Evolutionary conservation across 306 rosid species (phyloP), one percentile per base, ranked within the genome.

Genomic region (Cucumis sativus): DNA sequence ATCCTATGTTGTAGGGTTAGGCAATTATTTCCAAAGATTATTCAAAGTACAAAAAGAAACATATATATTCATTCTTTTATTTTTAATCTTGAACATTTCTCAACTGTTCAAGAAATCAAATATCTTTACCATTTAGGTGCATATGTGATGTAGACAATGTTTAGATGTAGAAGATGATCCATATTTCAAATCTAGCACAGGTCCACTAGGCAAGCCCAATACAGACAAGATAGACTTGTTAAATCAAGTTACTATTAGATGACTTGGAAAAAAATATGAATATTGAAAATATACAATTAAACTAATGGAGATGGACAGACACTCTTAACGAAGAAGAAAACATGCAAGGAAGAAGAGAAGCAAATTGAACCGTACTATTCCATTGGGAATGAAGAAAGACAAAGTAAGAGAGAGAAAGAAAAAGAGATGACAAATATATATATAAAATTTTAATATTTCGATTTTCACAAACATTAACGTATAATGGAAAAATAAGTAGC

Each of bases 391-490:
- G 59, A 49, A 49, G 59, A 73, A 52, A 73, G 77, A 73, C 45
- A 73, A 49, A 71, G 76, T 43, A 49, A 70, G 45, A 41, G 28
- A 2, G 16, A 66, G 17, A 66, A 15, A 14, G 0, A 8, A 67
- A 20, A 67, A 33, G 74, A 58, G 35, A 7, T 15, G 47, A 37
- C 73, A 40, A 39, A 40, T 39, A 21, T n/a, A 41, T 40, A 68
- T 61, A 71, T 71, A 71, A 1, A 71, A 71, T 41, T 71, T 71
- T 30, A 30, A 73, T 73, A 73, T 52, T 73, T 73, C 60, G 77
- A 73, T 73, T 73, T 73, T 30, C 77, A 73, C 77, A 49, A 45
- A 54, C 77, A 73, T 73, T 11, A 2, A 72, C 35, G 74, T 45
- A 69, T 69, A 69, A 23, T 45, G 39, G 57, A 20, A 69, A 43